These are phyloP conservation scores for Penicillium chermesinum DNA, from an alignment of 495 filamentous ascomycete species.

Conservation along the genomic window DNA sequence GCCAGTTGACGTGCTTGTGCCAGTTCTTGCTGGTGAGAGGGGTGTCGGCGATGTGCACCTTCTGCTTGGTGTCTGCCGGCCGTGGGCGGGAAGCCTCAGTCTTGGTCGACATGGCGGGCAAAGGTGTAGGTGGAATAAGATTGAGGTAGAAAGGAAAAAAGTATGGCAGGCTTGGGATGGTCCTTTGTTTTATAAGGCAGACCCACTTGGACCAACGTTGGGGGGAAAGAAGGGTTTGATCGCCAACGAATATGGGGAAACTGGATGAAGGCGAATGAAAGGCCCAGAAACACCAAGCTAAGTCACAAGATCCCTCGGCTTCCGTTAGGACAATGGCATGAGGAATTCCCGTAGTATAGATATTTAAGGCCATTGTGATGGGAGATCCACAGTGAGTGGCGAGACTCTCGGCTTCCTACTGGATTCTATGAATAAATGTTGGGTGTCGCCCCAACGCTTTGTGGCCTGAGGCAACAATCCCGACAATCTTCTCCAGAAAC, in stretches of 20 bases:
- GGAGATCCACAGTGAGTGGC: constrained; percentile 13
- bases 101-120: constrained; percentile 37
- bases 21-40: constrained; percentile 83
- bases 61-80: constrained; percentile 41
- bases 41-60: constrained; percentile 53
- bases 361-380: neutral
- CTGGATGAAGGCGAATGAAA: constrained; percentile 13
- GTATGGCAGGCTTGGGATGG: constrained; percentile 4
- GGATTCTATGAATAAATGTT: constrained; percentile 24
- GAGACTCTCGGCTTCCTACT: constrained; percentile 10
- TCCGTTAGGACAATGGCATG: constrained; percentile 2
- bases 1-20: constrained; percentile 97
- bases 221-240: constrained; percentile 19
- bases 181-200: constrained; percentile 25
- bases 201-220: constrained; percentile 31
- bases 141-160: constrained; percentile 6
- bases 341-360: neutral
- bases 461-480: constrained; percentile 11
- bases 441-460: constrained; percentile 31
- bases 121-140: constrained; percentile 4
- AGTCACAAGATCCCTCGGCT: constrained; percentile 38
- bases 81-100: constrained; percentile 31
- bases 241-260: constrained; percentile 24
- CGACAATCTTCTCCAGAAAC: neutral
- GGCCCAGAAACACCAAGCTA: neutral